These are phyloP conservation scores for Boletus eberwhitei DNA, from an alignment of 768 basidiomycete species.

Conservation along the genomic window DNA sequence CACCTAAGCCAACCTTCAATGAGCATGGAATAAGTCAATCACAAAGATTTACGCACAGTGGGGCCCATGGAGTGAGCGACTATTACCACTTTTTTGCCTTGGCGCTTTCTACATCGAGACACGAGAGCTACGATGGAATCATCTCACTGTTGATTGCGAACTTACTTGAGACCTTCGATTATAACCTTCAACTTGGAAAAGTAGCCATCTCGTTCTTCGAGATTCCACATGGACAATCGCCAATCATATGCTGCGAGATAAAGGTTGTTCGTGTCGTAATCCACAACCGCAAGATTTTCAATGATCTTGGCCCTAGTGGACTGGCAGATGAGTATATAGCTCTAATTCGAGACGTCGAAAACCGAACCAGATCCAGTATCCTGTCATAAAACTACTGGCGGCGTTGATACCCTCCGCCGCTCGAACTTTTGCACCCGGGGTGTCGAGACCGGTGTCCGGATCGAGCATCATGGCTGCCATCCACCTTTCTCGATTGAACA, in stretches of 20 bases:
- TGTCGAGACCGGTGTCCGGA: conserved; percentile 87
- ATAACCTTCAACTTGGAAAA: conserved; percentile 78
- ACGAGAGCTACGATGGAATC: not conserved
- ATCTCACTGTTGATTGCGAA: not conserved
- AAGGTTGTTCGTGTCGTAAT: conserved; percentile 90
- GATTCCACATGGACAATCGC: conserved; percentile 83
- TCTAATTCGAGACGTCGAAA: not conserved
- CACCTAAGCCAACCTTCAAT: conserved; percentile 44
- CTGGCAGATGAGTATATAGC: not conserved
- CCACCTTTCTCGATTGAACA: conserved; percentile 87
- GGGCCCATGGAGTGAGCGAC: conserved; percentile 86
- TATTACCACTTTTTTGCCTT: conserved; percentile 77
- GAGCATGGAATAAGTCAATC: not conserved
- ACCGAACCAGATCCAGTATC: conserved; percentile 89
- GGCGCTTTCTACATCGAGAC: conserved; percentile 47
- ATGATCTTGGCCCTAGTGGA: conserved; percentile 77
- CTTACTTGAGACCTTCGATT: conserved; percentile 77
- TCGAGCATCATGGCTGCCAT: conserved; percentile 89
- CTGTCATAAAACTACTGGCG: conserved; percentile 80
- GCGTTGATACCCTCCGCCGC: conserved; percentile 92
- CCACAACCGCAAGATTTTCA: conserved; percentile 89
- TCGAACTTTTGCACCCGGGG: conserved; percentile 78
- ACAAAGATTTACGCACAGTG: conserved; percentile 45
- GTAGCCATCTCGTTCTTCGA: conserved; percentile 89
- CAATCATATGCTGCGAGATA: conserved; percentile 88